Percentiles rank a stretch among this genome's conserved stretches.
Evolutionary conservation across 1,139 yeast species (phyloP).

Genomic region (Wickerhamomyces sp.): DNA sequence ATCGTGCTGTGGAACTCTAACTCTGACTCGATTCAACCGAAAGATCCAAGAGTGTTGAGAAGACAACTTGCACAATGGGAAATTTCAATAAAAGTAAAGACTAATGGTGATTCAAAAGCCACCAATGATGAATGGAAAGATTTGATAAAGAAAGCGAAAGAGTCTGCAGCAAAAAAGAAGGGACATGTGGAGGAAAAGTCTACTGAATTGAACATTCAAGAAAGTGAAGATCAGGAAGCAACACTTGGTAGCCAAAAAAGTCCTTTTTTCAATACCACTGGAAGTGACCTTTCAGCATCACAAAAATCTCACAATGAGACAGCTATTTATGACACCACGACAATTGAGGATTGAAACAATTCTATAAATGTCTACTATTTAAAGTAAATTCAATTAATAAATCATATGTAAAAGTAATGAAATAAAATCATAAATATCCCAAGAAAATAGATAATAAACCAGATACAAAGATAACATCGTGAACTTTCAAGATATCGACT

Average conservation of each 20-base stretch:
- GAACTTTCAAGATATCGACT: background rate
- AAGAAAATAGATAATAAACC: background rate
- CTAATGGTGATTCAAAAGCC: conserved; percentile 26
- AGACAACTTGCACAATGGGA: conserved; percentile 71
- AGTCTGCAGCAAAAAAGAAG: conserved; percentile 18
- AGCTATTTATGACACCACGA: background rate
- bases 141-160: conserved; percentile 47
- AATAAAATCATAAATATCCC: background rate
- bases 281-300: no score
- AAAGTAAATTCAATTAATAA: no score
- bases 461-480: background rate
- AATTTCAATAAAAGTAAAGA: conserved; percentile 24
- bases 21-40: conserved; percentile 70
- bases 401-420: no score
- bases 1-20: conserved; percentile 80
- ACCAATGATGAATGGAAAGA: conserved; percentile 45
- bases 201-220: no score
- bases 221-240: no score
- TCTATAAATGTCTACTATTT: background rate
- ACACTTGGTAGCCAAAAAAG: no score
- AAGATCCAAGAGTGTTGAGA: conserved; percentile 46
- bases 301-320: no score
- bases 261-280: no score
- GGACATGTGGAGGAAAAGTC: no score
- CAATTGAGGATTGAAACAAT: background rate